A percentile compares a stretch with the other conserved stretches of the same genome.
Evolutionary conservation across 495 filamentous ascomycete species (phyloP).

Genomic region (Neurospora sp.): DNA sequence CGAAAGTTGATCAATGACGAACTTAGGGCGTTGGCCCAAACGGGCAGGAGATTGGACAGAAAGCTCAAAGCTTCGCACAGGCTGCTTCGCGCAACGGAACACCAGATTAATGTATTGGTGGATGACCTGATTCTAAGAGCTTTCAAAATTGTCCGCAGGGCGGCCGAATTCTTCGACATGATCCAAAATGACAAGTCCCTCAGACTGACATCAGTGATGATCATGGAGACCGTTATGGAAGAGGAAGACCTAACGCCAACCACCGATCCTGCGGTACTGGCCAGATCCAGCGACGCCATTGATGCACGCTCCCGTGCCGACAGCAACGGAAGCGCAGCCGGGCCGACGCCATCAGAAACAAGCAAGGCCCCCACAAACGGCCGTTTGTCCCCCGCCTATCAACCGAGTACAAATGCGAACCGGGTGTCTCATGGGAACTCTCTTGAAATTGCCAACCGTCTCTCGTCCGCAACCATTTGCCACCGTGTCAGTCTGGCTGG

Average conservation of each 20-base stretch:
- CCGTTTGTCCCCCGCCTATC: constrained; percentile 34
- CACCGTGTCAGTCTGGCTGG: constrained; percentile 44
- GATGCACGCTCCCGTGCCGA: constrained; percentile 29
- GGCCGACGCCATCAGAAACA: constrained; percentile 16
- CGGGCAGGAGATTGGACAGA: constrained; percentile 71
- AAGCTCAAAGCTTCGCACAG: constrained; percentile 23
- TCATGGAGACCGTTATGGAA: constrained; percentile 54
- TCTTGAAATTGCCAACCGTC: constrained; percentile 18
- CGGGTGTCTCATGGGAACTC: constrained; percentile 28
- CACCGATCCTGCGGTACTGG: constrained; percentile 43
- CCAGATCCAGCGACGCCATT: constrained; percentile 16
- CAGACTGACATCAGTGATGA: constrained; percentile 39
- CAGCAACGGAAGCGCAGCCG: constrained; percentile 19
- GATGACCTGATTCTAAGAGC: constrained; percentile 91
- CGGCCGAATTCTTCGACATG: constrained; percentile 84
- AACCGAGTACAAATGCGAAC: constrained; percentile 24
- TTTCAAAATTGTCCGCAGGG: constrained; percentile 86
- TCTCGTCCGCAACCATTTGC: constrained; percentile 39
- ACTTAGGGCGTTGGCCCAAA: constrained; percentile 78
- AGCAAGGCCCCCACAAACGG: constrained; percentile 25
- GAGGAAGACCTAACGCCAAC: constrained; percentile 60
- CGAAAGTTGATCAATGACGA: constrained; percentile 84
- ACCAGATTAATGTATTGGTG: constrained; percentile 63
- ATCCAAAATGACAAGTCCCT: constrained; percentile 58
- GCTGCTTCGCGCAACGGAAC: constrained; percentile 32